Evolutionary conservation across 768 basidiomycete species (phyloP).

Genomic region (Suillus paluster): DNA sequence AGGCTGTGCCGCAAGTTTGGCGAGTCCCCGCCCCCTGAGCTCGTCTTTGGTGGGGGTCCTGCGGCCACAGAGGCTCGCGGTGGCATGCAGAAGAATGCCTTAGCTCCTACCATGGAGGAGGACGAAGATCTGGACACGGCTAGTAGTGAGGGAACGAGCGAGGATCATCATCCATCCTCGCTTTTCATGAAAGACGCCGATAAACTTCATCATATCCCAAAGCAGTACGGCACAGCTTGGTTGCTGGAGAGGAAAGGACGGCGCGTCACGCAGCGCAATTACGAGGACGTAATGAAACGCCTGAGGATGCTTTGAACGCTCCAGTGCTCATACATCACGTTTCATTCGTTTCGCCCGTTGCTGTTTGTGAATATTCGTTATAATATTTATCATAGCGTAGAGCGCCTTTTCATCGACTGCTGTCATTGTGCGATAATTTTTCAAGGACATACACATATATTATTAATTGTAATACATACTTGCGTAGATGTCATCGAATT

Average conservation of each 20-base stretch:
- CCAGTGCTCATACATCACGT: not conserved
- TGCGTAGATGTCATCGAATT: too few species aligned
- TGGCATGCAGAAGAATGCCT: not conserved
- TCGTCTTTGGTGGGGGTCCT: constrained; percentile 15
- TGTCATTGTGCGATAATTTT: not conserved
- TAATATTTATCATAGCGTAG: constrained; percentile 1
- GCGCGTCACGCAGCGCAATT: constrained; percentile 42
- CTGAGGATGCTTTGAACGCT: constrained; percentile 35
- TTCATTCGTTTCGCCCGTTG: not conserved
- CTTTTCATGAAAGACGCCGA: not conserved
- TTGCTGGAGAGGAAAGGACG: constrained; percentile 42
- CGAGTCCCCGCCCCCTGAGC: constrained; percentile 31
- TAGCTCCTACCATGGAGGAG: not conserved
- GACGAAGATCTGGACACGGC: not conserved
- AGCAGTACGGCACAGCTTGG: constrained; percentile 41
- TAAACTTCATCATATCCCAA: constrained; percentile 6
- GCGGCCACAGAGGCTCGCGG: not conserved
- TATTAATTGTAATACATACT: not conserved
- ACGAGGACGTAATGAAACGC: constrained; percentile 36
- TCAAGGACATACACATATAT: not conserved
- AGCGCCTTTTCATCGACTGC: not conserved
- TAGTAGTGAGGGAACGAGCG: constrained; percentile 6
- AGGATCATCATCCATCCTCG: not conserved
- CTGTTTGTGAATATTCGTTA: not conserved
- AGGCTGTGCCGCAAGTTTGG: constrained; percentile 41